Evolutionary conservation across 371 early-diverging fungal species (phyloP).

Genomic region (Capillidium rhysosporum): DNA sequence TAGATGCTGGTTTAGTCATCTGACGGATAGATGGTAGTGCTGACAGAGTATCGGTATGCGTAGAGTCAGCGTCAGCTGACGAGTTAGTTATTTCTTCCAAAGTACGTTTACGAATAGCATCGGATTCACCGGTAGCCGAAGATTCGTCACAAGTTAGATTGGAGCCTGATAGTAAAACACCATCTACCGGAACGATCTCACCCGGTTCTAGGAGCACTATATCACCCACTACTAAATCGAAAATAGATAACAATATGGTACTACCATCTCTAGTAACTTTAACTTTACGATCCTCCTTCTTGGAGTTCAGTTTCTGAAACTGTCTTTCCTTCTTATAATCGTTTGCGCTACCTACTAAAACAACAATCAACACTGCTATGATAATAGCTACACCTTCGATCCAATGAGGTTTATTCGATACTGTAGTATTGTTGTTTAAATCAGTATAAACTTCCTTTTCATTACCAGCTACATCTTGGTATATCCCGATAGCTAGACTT

Average conservation of each 20-base stretch:
- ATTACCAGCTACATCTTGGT: constrained; percentile 50
- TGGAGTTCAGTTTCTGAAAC: constrained; percentile 60
- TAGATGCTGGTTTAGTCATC: constrained; percentile 5
- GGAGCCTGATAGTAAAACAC: constrained; percentile 56
- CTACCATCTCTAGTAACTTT: constrained; percentile 53
- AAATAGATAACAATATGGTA: constrained; percentile 64
- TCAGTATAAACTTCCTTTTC: constrained; percentile 16
- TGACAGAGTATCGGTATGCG: background rate
- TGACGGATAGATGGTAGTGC: background rate
- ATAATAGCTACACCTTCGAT: constrained; percentile 62
- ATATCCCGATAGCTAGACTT: constrained; percentile 67
- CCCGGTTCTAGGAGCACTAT: constrained; percentile 82
- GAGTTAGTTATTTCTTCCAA: constrained; percentile 6
- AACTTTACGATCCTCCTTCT: constrained; percentile 57
- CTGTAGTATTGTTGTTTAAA: background rate
- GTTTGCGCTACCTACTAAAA: constrained; percentile 55
- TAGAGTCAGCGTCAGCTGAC: background rate
- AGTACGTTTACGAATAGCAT: constrained; percentile 45
- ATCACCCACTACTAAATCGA: constrained; percentile 74
- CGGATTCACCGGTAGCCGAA: constrained; percentile 82
- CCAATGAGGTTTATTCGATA: constrained; percentile 32
- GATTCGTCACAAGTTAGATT: constrained; percentile 80
- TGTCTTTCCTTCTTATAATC: constrained; percentile 78
- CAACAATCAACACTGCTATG: constrained; percentile 57
- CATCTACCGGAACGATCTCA: constrained; percentile 85